Base-by-base conservation (phyloP, 352 stramenopile genomes). In the Pythium folliculosum region DNA sequence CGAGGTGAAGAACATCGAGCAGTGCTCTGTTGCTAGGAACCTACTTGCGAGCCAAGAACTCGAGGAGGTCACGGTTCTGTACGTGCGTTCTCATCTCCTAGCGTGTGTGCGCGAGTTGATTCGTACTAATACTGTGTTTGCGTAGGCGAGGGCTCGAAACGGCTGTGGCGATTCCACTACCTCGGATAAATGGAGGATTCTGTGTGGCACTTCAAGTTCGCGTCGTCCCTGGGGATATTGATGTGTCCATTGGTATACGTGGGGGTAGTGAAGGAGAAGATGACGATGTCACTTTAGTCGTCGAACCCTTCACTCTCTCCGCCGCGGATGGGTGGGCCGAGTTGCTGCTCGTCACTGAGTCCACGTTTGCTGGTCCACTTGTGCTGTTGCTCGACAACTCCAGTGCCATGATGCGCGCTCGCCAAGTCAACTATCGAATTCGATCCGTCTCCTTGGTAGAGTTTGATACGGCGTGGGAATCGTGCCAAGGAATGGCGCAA, bases 341-440 rank as follows among this genome's bases (percentile, higher is more conserved):
- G 45, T 7, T 86, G 27, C 63, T 82, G 0, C 45, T 92, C 5
- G 67, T 77, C 9, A 30, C 80, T 22, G 67, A 75, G 54, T 45
- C 37, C 52, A 32, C 60, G 32, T 48, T 43, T 21, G 14, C 13
- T 37, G n/a, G 44, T 14, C 47, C 56, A 6, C 23, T 51, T 75
- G 17, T 64, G 49, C 17, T 92, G 44, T 75, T 78, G 38, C 59
- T 94, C 23, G 86, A 92, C 65, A 94, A 94, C 55, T 78, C 81
- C 14, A 84, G 77, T 44, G 89, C 86, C 1, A 74, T 91, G 67
- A 73, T 92, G 43, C 75, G 86, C 19, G 71, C 76, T 0, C 91
- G 91, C 48, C 75, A 83, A 61, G 76, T 92, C 21, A 63, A 70
- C 30, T 66, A 86, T 70, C 80, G 86, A 10, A 68, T 76, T 22